Conservation (phyloP, 164 flowering plant species). For the Nymphaea colorata region DNA sequence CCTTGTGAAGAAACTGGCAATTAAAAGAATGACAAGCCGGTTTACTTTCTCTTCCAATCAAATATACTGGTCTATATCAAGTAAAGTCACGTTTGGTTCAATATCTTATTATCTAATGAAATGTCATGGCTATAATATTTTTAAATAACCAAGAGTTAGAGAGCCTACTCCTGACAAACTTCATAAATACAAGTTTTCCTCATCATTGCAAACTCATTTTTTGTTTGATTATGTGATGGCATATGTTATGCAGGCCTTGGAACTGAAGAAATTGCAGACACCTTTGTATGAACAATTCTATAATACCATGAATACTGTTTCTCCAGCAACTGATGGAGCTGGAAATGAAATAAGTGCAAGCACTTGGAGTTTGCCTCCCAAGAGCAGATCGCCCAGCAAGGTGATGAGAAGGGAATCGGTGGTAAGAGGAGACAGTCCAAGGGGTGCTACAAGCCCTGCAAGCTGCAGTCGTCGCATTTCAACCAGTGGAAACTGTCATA, state of each 20-base stretch:
- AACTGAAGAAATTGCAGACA: slow-evolving; percentile 56
- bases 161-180: neutral
- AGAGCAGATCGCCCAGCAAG: slow-evolving; percentile 42
- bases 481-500: slow-evolving; percentile 9
- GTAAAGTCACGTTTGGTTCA: too few species aligned
- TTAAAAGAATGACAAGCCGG: too few species aligned
- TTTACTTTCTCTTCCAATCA: too few species aligned
- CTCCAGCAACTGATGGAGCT: slow-evolving; percentile 14
- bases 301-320: slow-evolving; percentile 37
- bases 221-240: neutral
- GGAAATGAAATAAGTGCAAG: slow-evolving; percentile 23
- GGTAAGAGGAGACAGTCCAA: slow-evolving; percentile 12
- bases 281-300: slow-evolving; percentile 57
- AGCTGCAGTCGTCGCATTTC: slow-evolving; percentile 26
- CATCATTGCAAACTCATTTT: neutral
- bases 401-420: slow-evolving; percentile 16
- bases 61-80: too few species aligned
- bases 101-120: too few species aligned
- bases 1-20: too few species aligned
- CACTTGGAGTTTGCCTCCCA: slow-evolving; percentile 37
- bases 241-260: slow-evolving; percentile 39
- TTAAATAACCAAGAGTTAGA: too few species aligned
- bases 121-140: too few species aligned
- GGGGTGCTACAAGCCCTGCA: slow-evolving; percentile 25
- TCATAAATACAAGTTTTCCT: neutral